Percentiles rank a stretch among this genome's conserved stretches.
Evolutionary conservation across 306 rosid species (phyloP).

Genomic region (Quercus gilva): DNA sequence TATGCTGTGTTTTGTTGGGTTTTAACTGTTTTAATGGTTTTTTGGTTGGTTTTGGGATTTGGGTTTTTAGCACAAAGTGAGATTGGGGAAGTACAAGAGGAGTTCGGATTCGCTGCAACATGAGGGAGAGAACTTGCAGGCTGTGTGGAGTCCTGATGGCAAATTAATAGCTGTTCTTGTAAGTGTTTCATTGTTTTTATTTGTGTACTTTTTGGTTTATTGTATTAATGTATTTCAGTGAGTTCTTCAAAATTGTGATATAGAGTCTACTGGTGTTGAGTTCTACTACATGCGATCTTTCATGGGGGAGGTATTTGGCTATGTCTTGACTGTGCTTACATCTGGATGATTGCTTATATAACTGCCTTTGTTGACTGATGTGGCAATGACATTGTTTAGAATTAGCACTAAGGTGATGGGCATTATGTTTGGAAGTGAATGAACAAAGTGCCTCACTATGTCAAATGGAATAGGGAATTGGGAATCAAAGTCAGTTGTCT

Average conservation of each 20-base stretch:
- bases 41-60: slow-evolving; percentile 28
- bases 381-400: neutral
- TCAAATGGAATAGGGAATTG: neutral
- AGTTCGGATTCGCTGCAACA: slow-evolving; percentile 67
- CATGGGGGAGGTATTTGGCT: neutral
- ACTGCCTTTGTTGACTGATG: neutral
- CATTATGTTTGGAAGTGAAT: too few species aligned
- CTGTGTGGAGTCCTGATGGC: slow-evolving; percentile 94
- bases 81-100: slow-evolving; percentile 92
- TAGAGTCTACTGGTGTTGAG: neutral
- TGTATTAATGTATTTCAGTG: neutral
- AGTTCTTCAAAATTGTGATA: neutral
- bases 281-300: neutral
- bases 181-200: slow-evolving; percentile 26
- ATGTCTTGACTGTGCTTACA: neutral
- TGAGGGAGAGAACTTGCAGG: slow-evolving; percentile 94
- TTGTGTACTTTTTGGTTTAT: neutral
- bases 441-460: neutral
- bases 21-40: slow-evolving; percentile 35
- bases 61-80: slow-evolving; percentile 73
- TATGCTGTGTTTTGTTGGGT: slow-evolving; percentile 20
- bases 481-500: neutral
- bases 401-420: neutral
- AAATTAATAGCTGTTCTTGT: slow-evolving; percentile 84
- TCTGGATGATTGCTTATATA: neutral